Percentiles rank a stretch among this genome's conserved stretches.
These are phyloP conservation scores for Moesziomyces sp. DNA, from an alignment of 1,284 basidiomycete genomes.

Conservation along the genomic window DNA sequence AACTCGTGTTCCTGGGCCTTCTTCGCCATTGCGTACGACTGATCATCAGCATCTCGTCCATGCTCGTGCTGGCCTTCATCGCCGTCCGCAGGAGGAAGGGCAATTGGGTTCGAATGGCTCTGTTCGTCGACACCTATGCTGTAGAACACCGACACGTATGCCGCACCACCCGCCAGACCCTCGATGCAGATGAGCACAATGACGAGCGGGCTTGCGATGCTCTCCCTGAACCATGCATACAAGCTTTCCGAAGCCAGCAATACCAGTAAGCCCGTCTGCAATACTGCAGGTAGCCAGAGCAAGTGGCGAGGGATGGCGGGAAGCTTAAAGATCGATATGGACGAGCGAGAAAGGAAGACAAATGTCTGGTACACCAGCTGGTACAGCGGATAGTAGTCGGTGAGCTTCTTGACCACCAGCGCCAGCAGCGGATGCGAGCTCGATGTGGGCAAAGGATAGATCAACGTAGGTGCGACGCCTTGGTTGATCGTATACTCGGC, in stretches of 20 bases:
- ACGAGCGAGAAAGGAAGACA: constrained; percentile 93
- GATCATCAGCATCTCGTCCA: neutral
- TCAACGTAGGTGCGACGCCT: constrained; percentile 79
- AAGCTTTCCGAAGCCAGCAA: constrained; percentile 75
- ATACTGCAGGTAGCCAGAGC: constrained; percentile 79
- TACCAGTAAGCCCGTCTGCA: constrained; percentile 76
- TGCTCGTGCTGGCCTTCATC: neutral
- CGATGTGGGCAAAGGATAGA: constrained; percentile 83
- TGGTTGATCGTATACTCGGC: constrained; percentile 68
- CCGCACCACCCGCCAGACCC: constrained; percentile 58
- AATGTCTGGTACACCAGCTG: constrained; percentile 76
- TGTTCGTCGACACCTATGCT: constrained; percentile 51
- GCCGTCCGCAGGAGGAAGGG: neutral
- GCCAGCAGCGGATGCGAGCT: constrained; percentile 75
- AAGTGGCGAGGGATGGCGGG: constrained; percentile 80
- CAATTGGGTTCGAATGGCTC: neutral
- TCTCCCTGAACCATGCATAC: constrained; percentile 59
- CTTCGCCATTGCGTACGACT: constrained; percentile 7
- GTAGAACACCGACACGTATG: constrained; percentile 62
- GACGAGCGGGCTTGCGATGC: constrained; percentile 60
- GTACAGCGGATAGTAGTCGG: constrained; percentile 89
- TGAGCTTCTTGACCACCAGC: constrained; percentile 81
- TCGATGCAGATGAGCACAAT: constrained; percentile 64
- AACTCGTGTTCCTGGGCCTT: constrained; percentile 65
- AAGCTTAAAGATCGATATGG: constrained; percentile 82